Conservation (phyloP, 2,329 filamentous ascomycete species). For the Plectosphaerella cucumerina region DNA sequence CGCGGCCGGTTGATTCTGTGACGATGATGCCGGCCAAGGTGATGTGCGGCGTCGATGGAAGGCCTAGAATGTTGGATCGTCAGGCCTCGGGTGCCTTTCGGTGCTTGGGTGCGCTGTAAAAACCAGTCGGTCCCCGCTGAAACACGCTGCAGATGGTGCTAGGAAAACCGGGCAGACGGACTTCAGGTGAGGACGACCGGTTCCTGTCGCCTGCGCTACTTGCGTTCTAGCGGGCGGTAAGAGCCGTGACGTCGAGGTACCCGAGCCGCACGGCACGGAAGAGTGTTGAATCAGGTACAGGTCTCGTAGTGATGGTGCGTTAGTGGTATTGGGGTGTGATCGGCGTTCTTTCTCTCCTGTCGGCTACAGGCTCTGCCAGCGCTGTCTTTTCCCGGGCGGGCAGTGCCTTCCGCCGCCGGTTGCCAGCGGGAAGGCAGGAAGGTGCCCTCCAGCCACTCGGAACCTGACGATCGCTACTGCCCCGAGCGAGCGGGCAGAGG, state of each 20-base stretch:
- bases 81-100: not conserved
- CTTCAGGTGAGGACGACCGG: not conserved
- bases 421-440: too few relatives aligned
- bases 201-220: not conserved
- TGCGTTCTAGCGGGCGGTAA: not conserved
- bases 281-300: not conserved
- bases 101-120: not conserved
- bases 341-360: not conserved
- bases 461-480: not conserved
- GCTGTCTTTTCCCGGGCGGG: too few relatives aligned
- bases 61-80: not conserved
- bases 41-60: not conserved
- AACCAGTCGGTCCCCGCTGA: not conserved
- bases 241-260: not conserved
- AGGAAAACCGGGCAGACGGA: not conserved
- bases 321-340: not conserved
- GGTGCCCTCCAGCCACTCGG: not conserved
- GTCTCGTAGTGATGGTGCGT: not conserved
- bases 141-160: not conserved
- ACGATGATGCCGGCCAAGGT: not conserved
- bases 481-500: not conserved
- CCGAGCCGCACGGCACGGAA: not conserved
- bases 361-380: not conserved
- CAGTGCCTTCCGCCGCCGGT: too few relatives aligned
- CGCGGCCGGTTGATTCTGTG: not conserved